Percentiles rank a stretch among this genome's conserved stretches.
Conservation (phyloP, 2,329 filamentous ascomycete genomes). For the Falciphora oryzae region DNA sequence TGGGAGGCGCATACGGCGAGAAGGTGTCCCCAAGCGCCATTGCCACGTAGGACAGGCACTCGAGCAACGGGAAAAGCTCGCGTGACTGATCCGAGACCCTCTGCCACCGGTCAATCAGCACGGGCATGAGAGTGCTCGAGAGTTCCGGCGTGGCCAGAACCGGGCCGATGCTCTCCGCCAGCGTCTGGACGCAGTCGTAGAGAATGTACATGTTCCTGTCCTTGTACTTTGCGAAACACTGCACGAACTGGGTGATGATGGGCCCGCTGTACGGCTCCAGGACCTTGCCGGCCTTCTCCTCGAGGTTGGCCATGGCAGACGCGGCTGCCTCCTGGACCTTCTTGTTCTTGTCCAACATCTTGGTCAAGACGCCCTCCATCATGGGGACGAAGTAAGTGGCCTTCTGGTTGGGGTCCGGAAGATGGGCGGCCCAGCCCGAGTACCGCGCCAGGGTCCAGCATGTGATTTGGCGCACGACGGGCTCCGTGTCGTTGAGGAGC, state of each 20-base stretch:
- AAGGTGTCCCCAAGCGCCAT: slow-evolving; percentile 79
- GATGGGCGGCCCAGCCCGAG: slow-evolving; percentile 81
- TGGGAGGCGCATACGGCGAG: slow-evolving; percentile 75
- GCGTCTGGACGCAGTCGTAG: slow-evolving; percentile 96
- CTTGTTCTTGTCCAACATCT: slow-evolving; percentile 97
- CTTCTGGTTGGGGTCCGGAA: slow-evolving; percentile 61
- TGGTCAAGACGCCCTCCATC: slow-evolving; percentile 91
- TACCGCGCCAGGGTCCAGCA: slow-evolving; percentile 97
- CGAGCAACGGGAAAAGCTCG: slow-evolving; percentile 91
- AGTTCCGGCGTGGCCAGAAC: slow-evolving; percentile 75
- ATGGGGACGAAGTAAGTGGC: slow-evolving; percentile 84
- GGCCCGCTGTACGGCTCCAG: slow-evolving; percentile 81
- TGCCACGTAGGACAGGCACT: slow-evolving; percentile 92
- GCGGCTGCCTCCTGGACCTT: slow-evolving; percentile 95
- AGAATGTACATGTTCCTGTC: slow-evolving; percentile 98
- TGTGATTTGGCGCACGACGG: slow-evolving; percentile 91
- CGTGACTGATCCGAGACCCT: slow-evolving; percentile 81
- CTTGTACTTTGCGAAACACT: slow-evolving; percentile 93
- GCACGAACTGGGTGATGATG: slow-evolving; percentile 87
- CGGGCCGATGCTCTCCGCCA: slow-evolving; percentile 85
- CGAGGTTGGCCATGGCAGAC: slow-evolving; percentile 91
- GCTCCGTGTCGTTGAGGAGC: slow-evolving; percentile 76
- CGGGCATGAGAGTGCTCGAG: slow-evolving; percentile 86
- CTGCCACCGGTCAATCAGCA: slow-evolving; percentile 82
- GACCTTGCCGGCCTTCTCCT: slow-evolving; percentile 81